Base-by-base conservation (phyloP, 495 filamentous ascomycete genomes). In the Collariella sp. region DNA sequence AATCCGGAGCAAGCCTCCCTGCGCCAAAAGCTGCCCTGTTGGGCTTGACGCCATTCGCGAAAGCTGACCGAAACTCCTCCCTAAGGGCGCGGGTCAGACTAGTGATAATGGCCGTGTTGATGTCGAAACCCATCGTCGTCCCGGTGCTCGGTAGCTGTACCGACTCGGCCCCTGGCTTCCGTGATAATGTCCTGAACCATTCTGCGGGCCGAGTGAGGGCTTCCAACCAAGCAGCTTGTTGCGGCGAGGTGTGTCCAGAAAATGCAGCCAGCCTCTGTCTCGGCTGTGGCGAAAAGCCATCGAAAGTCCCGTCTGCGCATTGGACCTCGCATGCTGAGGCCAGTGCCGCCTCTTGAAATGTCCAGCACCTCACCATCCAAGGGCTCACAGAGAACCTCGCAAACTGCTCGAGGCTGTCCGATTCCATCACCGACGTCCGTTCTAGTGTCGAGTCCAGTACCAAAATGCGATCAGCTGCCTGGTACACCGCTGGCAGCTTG, bases 301-400 rank as follows among this genome's bases (percentile, higher is more conserved):
- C 43, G 19, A 64, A 64, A 0, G 55, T 64, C 5, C 59, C 56
- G 35, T 64, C 62, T 3, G 59, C 46, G 41, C 62, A 58, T 13
- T 64, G 62, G 0, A 64, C 55, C 41, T 64, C 58, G 33, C 55
- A 54, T 6, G 11, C 26, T 20, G 52, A 56, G 7, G 55, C 55
- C 24, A 61, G 20, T 0, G 56, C 56, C 0, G 59, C 56, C 31
- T 61, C 62, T 34, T 56, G 62, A n/a, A 58, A 64, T 0, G 59
- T 44, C 55, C 58, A 64, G 10, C 50, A 54, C 31, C 62, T 53
- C 6, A 44, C 45, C 23, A 56, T 52, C 62, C 62, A 64, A 3
- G 52, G 55, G 33, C 62, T 59, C 22, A 58, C 55, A 0, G 62
- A 29, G 7, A 64, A 41, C 13, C 59, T 56, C 15, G 62, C 55